These are phyloP conservation scores for Prillingera fragicola DNA, from an alignment of 1,284 basidiomycete species.

Conservation along the genomic window DNA sequence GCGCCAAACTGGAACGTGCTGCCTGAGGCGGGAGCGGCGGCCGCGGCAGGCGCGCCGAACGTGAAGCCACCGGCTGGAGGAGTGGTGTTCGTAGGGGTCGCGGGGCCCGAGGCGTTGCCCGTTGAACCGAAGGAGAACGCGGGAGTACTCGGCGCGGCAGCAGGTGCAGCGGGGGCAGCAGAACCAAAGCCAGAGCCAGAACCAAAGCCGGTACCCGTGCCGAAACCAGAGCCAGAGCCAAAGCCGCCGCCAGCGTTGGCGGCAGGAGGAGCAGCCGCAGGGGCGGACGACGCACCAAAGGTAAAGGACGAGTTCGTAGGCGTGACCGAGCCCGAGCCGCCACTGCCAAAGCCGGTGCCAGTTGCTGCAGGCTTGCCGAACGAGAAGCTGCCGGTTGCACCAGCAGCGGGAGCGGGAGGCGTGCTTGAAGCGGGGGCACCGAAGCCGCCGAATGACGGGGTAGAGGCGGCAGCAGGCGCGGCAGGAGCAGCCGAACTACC, in stretches of 20 bases:
- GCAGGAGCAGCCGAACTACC: slow-evolving; percentile 4
- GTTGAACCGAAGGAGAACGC: slow-evolving; percentile 12
- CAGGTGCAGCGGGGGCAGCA: not conserved
- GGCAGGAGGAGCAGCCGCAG: slow-evolving; percentile 3
- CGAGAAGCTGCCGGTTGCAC: too few relatives aligned
- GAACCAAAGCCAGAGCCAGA: slow-evolving; percentile 3
- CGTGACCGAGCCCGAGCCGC: slow-evolving; percentile 1
- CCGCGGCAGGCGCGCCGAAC: slow-evolving; percentile 6
- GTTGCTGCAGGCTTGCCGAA: not conserved
- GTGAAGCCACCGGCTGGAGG: too few relatives aligned
- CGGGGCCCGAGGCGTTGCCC: slow-evolving; percentile 21
- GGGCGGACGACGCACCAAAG: slow-evolving; percentile 17
- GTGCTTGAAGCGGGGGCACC: not conserved
- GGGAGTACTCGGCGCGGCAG: slow-evolving; percentile 5
- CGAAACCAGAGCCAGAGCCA: slow-evolving; percentile 2
- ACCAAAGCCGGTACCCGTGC: not conserved
- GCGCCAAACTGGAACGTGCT: slow-evolving; percentile 12
- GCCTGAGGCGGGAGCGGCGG: slow-evolving; percentile 2
- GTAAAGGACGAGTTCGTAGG: slow-evolving; percentile 22
- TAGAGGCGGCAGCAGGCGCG: not conserved
- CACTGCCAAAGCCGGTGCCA: not conserved
- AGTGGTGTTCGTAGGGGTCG: slow-evolving; percentile 10
- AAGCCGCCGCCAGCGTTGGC: slow-evolving; percentile 1
- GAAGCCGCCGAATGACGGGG: slow-evolving; percentile 4
- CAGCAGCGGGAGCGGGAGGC: slow-evolving; percentile 1